Percentiles rank a stretch among this genome's conserved stretches.
Conservation (phyloP, 208 protist genomes). For the Trypanosoma boissoni region DNA sequence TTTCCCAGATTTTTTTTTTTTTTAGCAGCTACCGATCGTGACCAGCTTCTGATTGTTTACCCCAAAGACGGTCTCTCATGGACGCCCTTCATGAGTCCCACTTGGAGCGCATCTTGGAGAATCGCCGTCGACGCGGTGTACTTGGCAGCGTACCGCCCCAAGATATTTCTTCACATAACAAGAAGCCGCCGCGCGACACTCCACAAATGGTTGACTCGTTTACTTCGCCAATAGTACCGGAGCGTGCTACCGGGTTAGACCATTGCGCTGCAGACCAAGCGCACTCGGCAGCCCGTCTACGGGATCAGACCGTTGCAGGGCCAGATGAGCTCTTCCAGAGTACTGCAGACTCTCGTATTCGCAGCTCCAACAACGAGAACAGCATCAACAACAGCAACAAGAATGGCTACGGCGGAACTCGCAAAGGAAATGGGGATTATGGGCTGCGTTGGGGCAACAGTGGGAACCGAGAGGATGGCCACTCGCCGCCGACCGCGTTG, state of each 20-base stretch:
- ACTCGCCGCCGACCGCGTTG: background rate
- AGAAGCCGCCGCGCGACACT: slow-evolving; percentile 28
- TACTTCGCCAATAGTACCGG: background rate
- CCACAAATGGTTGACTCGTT: background rate
- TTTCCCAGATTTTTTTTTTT: background rate
- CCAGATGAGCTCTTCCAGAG: too few species aligned
- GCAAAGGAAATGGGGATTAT: background rate
- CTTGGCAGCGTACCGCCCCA: slow-evolving; percentile 19
- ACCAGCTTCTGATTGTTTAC: slow-evolving; percentile 12
- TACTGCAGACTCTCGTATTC: too few species aligned
- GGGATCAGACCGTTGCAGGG: too few species aligned
- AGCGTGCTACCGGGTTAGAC: background rate
- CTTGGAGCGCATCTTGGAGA: slow-evolving; percentile 71
- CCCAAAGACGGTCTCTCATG: slow-evolving; percentile 30
- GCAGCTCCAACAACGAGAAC: background rate
- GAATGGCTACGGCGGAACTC: background rate
- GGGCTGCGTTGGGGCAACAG: background rate
- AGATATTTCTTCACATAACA: slow-evolving; percentile 23
- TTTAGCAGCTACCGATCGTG: slow-evolving; percentile 1
- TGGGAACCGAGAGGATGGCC: background rate
- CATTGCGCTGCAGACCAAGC: too few species aligned
- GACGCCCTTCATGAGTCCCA: slow-evolving; percentile 65
- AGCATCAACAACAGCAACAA: background rate
- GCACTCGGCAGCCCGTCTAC: too few species aligned
- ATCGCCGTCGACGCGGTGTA: slow-evolving; percentile 55